A percentile compares a stretch with the other conserved stretches of the same genome.
Conservation (phyloP, 257 asterid genomes). For the Solanum pimpinellifolium region DNA sequence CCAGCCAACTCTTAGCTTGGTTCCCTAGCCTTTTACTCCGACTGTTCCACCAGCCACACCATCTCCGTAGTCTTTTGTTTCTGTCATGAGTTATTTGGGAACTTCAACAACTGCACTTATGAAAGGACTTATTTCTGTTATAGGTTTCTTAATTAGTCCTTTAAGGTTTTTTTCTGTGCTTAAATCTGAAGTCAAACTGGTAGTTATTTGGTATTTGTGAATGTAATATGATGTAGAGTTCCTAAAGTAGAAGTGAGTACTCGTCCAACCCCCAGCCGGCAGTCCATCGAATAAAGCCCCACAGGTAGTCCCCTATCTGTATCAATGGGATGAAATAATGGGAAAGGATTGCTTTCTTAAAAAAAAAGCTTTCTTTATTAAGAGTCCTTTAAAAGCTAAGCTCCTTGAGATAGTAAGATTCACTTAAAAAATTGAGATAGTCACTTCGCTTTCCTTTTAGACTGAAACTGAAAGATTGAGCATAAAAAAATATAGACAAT, state of each 20-base stretch:
- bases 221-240: background rate
- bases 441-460: background rate
- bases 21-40: background rate
- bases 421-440: background rate
- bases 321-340: background rate
- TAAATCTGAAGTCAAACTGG: background rate
- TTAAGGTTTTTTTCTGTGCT: background rate
- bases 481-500: background rate
- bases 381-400: background rate
- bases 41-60: background rate
- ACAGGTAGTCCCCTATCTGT: background rate
- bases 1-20: background rate
- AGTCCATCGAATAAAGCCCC: background rate
- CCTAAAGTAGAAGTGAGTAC: background rate
- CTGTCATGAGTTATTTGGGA: background rate
- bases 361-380: background rate
- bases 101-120: background rate
- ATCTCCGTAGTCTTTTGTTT: background rate
- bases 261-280: background rate
- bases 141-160: background rate
- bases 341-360: background rate
- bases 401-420: background rate
- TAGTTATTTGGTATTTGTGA: background rate
- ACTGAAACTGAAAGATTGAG: background rate
- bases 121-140: background rate